Conservation (phyloP, 768 basidiomycete species). For the Lentinula detonsa region DNA sequence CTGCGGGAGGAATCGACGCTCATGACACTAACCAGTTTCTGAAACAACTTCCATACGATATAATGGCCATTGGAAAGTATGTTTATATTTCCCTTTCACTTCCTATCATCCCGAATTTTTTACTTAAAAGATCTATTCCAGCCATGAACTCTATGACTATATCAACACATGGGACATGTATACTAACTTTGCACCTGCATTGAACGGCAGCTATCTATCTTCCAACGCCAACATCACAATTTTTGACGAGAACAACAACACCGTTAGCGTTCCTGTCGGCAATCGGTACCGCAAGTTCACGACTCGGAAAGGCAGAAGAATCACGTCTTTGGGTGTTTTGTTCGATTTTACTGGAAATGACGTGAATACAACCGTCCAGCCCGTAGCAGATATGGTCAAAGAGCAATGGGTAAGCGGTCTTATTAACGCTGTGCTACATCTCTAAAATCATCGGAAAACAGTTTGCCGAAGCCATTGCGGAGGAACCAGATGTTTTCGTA, state of each 20-base stretch:
- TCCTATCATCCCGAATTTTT: neutral
- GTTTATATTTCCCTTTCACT: slow-evolving; percentile 15
- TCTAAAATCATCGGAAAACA: neutral
- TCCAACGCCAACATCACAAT: slow-evolving; percentile 86
- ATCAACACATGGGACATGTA: slow-evolving; percentile 66
- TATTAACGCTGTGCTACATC: neutral
- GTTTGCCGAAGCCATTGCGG: slow-evolving; percentile 74
- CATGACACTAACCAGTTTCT: slow-evolving; percentile 78
- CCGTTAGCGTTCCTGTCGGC: slow-evolving; percentile 31
- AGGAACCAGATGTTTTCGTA: slow-evolving; percentile 80
- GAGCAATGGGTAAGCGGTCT: slow-evolving; percentile 49
- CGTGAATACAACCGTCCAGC: slow-evolving; percentile 68
- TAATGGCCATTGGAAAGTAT: slow-evolving; percentile 81
- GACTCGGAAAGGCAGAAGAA: slow-evolving; percentile 48
- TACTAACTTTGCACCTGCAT: slow-evolving; percentile 58
- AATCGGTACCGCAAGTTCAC: slow-evolving; percentile 9
- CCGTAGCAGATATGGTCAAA: slow-evolving; percentile 68
- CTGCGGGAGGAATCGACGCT: slow-evolving; percentile 62
- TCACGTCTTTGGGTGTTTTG: slow-evolving; percentile 78
- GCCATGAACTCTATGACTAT: slow-evolving; percentile 79
- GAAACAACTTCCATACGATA: slow-evolving; percentile 68
- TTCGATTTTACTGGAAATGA: slow-evolving; percentile 73
- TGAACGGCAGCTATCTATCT: slow-evolving; percentile 71
- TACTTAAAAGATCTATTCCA: slow-evolving; percentile 14
- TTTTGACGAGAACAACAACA: slow-evolving; percentile 31